Conservation (phyloP, 306 rosid genomes). For the Crotalaria pallida region DNA sequence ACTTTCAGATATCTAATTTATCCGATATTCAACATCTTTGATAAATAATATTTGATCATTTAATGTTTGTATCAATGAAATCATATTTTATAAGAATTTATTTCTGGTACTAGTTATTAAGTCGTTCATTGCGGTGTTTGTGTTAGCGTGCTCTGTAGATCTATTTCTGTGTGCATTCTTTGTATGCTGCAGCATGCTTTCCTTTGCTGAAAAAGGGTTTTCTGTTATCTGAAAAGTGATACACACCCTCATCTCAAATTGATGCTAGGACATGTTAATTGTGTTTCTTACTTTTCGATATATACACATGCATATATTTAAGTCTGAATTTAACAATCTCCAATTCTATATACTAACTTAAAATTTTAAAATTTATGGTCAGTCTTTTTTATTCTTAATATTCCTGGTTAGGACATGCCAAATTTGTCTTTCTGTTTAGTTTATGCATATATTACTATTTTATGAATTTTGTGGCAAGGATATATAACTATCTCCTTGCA, state of each 20-base stretch:
- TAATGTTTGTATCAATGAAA: background rate
- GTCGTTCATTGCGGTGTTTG: background rate
- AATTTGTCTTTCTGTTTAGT: background rate
- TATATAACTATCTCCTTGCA: slow-evolving; percentile 2
- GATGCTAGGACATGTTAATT: background rate
- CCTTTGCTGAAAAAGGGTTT: background rate
- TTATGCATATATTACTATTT: slow-evolving; percentile 13
- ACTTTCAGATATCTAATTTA: background rate
- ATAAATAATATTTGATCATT: background rate
- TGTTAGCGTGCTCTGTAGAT: background rate
- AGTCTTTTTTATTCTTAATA: background rate
- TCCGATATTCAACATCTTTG: background rate
- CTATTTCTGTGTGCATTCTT: background rate
- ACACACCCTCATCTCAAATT: background rate
- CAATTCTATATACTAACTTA: background rate
- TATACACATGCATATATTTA: too few species aligned
- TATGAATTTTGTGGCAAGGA: background rate
- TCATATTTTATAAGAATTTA: background rate
- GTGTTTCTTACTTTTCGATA: background rate
- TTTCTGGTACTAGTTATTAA: background rate
- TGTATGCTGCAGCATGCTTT: background rate
- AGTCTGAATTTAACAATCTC: too few species aligned
- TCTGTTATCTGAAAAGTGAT: background rate
- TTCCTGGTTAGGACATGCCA: background rate
- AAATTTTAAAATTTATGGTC: slow-evolving; percentile 13